These are phyloP conservation scores for Penicillium sp. DNA, from an alignment of 2,329 filamentous ascomycete genomes.

Conservation along the genomic window DNA sequence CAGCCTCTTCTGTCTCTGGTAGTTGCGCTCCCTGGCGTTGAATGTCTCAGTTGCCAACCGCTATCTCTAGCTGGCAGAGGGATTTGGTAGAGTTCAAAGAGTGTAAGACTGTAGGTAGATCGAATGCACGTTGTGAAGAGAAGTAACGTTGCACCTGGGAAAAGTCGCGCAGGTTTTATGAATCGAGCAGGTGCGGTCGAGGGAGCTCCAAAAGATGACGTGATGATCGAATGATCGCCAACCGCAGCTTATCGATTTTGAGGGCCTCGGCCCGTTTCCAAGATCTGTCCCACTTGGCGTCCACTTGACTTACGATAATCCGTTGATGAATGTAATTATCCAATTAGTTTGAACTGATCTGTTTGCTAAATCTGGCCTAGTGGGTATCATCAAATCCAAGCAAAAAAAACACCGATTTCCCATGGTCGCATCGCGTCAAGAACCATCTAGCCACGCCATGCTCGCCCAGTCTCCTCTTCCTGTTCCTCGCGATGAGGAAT, in stretches of 20 bases:
- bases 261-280: background rate
- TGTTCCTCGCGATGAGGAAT: constrained; percentile 75
- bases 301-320: background rate
- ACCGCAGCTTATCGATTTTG: background rate
- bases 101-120: background rate
- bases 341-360: background rate
- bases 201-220: background rate
- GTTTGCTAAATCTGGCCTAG: background rate
- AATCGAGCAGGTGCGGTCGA: background rate
- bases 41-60: constrained; percentile 4
- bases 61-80: background rate
- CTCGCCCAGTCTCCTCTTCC: constrained; percentile 52
- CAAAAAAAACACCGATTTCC: constrained; percentile 3
- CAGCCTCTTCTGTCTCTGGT: background rate
- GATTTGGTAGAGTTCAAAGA: background rate
- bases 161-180: background rate
- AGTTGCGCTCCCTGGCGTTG: constrained; percentile 11
- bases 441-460: constrained; percentile 62
- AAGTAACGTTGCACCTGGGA: background rate
- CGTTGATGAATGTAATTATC: background rate
- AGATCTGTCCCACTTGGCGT: no score
- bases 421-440: background rate
- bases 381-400: constrained; percentile 18
- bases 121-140: background rate
- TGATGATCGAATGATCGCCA: background rate